Conservation (phyloP, 2,329 filamentous ascomycete genomes). For the Aaosphaeria arxii region DNA sequence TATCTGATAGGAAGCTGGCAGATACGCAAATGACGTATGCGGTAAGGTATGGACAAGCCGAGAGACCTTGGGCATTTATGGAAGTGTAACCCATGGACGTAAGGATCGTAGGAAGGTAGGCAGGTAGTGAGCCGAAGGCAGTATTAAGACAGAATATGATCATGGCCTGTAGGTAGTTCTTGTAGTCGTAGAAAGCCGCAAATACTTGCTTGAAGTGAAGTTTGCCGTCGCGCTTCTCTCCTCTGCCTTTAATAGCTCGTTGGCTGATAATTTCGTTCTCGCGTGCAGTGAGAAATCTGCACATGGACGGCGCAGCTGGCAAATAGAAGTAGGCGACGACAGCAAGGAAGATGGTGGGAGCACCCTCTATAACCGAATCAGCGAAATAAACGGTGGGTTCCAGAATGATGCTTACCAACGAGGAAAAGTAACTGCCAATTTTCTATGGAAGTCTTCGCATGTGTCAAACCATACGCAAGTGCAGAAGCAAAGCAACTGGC, state of each 20-base stretch:
- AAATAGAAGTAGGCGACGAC: not conserved
- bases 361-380: not conserved
- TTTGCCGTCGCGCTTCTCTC: not conserved
- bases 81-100: conserved; percentile 63
- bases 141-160: conserved; percentile 38
- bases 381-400: too few relatives aligned
- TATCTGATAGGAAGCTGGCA: conserved; percentile 25
- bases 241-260: conserved; percentile 1
- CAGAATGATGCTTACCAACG: not conserved
- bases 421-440: conserved; percentile 61
- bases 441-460: conserved; percentile 53
- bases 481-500: conserved; percentile 77
- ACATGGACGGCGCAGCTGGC: conserved; percentile 28
- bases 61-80: conserved; percentile 68
- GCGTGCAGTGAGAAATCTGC: conserved; percentile 23
- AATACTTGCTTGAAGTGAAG: not conserved
- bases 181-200: not conserved
- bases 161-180: conserved; percentile 7
- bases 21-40: conserved; percentile 62
- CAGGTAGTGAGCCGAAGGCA: conserved; percentile 54
- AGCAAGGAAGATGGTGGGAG: not conserved
- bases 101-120: conserved; percentile 44
- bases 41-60: conserved; percentile 66
- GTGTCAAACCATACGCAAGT: conserved; percentile 55
- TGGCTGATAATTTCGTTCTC: conserved; percentile 17